Evolutionary conservation across 2,329 filamentous ascomycete genomes (phyloP).

Genomic region (Aspergillus fructus): DNA sequence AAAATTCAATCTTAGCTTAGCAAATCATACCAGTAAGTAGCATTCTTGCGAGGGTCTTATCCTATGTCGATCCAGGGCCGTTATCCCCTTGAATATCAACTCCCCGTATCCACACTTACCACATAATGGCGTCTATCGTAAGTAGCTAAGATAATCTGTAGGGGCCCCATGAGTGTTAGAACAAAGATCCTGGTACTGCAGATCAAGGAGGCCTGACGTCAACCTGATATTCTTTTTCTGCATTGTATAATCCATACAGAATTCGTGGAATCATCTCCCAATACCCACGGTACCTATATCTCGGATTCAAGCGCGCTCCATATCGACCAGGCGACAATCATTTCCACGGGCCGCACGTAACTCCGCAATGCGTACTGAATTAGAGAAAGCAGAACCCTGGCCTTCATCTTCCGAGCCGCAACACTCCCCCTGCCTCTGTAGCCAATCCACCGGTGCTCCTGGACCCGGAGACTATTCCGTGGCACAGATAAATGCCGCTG

Average conservation of each 20-base stretch:
- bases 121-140: not conserved
- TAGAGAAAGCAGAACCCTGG: not conserved
- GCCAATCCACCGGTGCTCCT: not conserved
- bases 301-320: not conserved
- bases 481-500: not conserved
- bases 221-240: not conserved
- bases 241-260: not conserved
- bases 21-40: not conserved
- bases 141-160: not conserved
- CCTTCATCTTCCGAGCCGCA: not conserved
- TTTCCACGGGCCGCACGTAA: no score
- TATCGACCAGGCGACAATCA: no score
- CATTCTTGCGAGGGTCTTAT: not conserved
- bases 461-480: not conserved
- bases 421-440: not conserved
- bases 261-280: not conserved
- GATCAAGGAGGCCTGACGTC: not conserved
- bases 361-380: no score
- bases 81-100: not conserved
- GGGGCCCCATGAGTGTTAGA: not conserved
- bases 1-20: not conserved
- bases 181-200: not conserved
- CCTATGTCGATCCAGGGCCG: no score
- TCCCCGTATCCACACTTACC: not conserved
- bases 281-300: not conserved